phyloP scores from a whole-genome alignment of 768 basidiomycete genomes.

The Amanita inopinata region DNA sequence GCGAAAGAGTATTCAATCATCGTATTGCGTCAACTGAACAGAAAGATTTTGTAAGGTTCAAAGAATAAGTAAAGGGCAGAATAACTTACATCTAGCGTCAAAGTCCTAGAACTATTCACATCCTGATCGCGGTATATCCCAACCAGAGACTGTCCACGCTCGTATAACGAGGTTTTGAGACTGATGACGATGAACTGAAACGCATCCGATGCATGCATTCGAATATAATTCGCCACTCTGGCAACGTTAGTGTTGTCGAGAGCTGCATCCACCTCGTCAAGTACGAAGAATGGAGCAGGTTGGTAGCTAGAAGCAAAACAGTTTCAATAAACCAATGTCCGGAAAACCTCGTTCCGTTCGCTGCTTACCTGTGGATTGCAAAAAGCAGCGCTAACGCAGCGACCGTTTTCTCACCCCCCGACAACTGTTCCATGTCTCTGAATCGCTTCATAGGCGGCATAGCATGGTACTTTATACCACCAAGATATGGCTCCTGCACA shows the following conservation, averaged over 20 bases:
- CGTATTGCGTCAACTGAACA: slow-evolving; percentile 50
- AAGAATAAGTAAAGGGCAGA: neutral
- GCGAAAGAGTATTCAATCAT: slow-evolving; percentile 34
- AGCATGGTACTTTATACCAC: slow-evolving; percentile 92
- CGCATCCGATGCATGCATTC: slow-evolving; percentile 66
- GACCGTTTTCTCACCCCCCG: slow-evolving; percentile 97
- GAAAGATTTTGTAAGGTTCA: neutral
- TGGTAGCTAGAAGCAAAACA: slow-evolving; percentile 56
- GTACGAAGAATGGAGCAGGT: slow-evolving; percentile 94
- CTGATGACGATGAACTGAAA: slow-evolving; percentile 99
- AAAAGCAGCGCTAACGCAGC: slow-evolving; percentile 95
- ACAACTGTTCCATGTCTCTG: slow-evolving; percentile 97
- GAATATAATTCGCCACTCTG: slow-evolving; percentile 90
- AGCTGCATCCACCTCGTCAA: slow-evolving; percentile 98
- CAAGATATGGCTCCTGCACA: slow-evolving; percentile 23
- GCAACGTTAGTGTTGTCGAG: slow-evolving; percentile 98
- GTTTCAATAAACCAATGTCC: neutral
- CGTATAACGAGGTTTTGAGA: slow-evolving; percentile 88
- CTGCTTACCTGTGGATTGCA: slow-evolving; percentile 80
- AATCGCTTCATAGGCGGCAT: slow-evolving; percentile 99
- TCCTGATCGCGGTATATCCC: slow-evolving; percentile 94
- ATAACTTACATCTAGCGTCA: slow-evolving; percentile 78
- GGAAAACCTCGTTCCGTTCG: neutral
- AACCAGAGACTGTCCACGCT: slow-evolving; percentile 81
- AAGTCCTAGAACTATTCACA: slow-evolving; percentile 81